Evolutionary conservation across 2,329 filamentous ascomycete species (phyloP).

Genomic region (Monosporascus sp.): DNA sequence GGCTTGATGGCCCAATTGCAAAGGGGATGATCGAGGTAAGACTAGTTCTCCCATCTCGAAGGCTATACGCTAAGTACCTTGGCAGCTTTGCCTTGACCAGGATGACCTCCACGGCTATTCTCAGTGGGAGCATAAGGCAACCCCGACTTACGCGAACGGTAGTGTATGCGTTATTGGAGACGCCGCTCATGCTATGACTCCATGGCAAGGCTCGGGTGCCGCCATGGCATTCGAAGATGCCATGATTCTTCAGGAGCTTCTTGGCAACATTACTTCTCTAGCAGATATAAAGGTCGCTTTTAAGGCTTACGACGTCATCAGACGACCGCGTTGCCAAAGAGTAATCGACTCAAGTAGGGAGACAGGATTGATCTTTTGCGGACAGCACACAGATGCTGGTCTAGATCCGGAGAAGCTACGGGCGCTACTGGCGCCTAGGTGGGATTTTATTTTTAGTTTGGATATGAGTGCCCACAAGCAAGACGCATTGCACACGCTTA

Average conservation of each 20-base stretch:
- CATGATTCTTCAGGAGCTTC: neutral
- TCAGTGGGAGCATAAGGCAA: neutral
- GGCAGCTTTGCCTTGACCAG: neutral
- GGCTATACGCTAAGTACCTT: no score
- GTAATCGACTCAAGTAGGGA: neutral
- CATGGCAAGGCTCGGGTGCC: neutral
- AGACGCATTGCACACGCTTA: no score
- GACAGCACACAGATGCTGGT: neutral
- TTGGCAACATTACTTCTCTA: neutral
- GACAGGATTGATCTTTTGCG: neutral
- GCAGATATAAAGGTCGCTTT: neutral
- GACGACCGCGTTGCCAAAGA: neutral
- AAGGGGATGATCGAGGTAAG: neutral
- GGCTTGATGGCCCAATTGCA: neutral
- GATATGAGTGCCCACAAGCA: no score
- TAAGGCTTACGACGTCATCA: neutral
- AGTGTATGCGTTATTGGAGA: neutral
- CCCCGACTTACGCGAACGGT: neutral
- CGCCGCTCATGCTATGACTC: neutral
- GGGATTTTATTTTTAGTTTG: no score
- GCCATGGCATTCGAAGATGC: neutral
- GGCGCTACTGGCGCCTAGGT: no score
- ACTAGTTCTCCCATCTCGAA: no score
- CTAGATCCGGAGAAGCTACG: neutral
- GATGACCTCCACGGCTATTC: neutral